Percentiles rank a stretch among this genome's conserved stretches.
These are phyloP conservation scores for Xerocomus nothofagi DNA, from an alignment of 1,284 basidiomycete species.

Conservation along the genomic window DNA sequence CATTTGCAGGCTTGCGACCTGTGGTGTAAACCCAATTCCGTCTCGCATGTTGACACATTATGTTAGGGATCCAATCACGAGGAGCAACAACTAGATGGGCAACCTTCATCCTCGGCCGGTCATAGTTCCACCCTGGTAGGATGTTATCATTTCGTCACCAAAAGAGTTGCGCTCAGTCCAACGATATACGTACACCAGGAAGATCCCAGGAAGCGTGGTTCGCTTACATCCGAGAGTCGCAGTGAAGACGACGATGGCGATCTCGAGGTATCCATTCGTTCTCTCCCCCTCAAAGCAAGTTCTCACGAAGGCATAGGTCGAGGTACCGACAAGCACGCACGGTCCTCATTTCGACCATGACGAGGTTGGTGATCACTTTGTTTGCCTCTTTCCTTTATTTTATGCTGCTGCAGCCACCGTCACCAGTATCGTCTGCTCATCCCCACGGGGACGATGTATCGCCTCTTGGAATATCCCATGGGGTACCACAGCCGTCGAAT, in stretches of 20 bases:
- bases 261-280: neutral
- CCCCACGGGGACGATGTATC: too few relatives aligned
- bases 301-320: neutral
- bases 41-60: too few relatives aligned
- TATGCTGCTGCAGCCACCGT: neutral
- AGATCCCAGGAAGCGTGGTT: too few relatives aligned
- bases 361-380: neutral
- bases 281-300: neutral
- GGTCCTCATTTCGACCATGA: neutral
- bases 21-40: too few relatives aligned
- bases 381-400: neutral
- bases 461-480: neutral
- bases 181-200: too few relatives aligned
- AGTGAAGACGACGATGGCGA: neutral
- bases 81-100: too few relatives aligned
- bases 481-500: neutral
- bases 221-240: too few relatives aligned
- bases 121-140: too few relatives aligned
- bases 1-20: too few relatives aligned
- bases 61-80: neutral
- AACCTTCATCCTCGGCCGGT: too few relatives aligned
- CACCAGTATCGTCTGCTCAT: neutral
- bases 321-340: neutral
- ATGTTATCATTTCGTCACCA: too few relatives aligned
- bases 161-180: too few relatives aligned